These are phyloP conservation scores for Immersiella caudata DNA, from an alignment of 495 filamentous ascomycete genomes.

Conservation along the genomic window DNA sequence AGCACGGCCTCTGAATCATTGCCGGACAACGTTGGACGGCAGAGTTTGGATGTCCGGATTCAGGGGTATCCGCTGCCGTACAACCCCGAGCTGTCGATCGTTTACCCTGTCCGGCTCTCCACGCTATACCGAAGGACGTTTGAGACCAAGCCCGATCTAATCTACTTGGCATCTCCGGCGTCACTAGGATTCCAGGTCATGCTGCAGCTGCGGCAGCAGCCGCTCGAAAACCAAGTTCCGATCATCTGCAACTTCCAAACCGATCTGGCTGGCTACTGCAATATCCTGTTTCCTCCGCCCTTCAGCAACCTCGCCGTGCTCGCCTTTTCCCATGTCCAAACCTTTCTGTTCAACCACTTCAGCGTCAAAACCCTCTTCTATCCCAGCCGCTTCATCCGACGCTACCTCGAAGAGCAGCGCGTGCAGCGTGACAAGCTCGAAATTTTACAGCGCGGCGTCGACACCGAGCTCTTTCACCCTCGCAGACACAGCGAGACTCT, in stretches of 20 bases:
- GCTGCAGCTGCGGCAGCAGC: slow-evolving; percentile 57
- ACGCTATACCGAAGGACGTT: slow-evolving; percentile 57
- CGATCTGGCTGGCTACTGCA: slow-evolving; percentile 63
- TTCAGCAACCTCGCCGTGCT: slow-evolving; percentile 58
- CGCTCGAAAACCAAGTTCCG: slow-evolving; percentile 50
- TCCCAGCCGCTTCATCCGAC: slow-evolving; percentile 57
- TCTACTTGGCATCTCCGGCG: slow-evolving; percentile 67
- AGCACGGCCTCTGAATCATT: neutral
- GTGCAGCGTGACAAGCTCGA: slow-evolving; percentile 55
- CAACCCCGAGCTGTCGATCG: slow-evolving; percentile 64
- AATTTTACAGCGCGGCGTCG: slow-evolving; percentile 62
- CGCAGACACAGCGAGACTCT: slow-evolving; percentile 48
- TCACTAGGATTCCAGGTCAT: slow-evolving; percentile 67
- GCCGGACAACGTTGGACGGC: slow-evolving; percentile 24
- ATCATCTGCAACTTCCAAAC: slow-evolving; percentile 67
- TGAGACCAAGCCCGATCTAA: slow-evolving; percentile 51
- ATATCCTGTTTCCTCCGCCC: slow-evolving; percentile 61
- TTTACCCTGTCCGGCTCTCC: slow-evolving; percentile 63
- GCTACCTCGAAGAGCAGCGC: slow-evolving; percentile 55
- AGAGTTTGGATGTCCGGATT: slow-evolving; percentile 52
- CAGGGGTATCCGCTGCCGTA: slow-evolving; percentile 65
- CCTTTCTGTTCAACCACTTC: slow-evolving; percentile 59
- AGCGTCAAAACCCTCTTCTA: slow-evolving; percentile 65
- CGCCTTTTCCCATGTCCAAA: slow-evolving; percentile 58
- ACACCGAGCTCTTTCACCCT: slow-evolving; percentile 59